Evolutionary conservation across 2,329 filamentous ascomycete species (phyloP), one percentile per base, ranked within the genome.

Genomic region (Metarhizium album): DNA sequence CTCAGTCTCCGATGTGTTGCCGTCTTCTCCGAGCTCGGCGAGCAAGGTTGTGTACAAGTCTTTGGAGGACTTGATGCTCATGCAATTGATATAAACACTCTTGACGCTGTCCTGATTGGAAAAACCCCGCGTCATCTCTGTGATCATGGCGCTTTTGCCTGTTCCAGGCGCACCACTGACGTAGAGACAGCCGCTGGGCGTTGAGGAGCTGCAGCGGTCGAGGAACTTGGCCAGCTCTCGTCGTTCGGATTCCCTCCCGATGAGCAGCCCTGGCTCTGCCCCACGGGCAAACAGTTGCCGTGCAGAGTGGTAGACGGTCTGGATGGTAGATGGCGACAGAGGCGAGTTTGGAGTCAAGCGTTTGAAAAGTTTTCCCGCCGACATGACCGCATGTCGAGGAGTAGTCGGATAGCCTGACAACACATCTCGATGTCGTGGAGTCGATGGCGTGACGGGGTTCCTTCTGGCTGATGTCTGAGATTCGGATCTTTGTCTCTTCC

Each of bases 91-190:
- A 62, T 90, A 91, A 2, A 83, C 83, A 49, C 84, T 82, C 60
- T 80, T 82, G 49, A 93, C 72, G 3, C 72, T 66, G 16, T 75
- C 70, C 33, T 72, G 70, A 3, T 70, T 63, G 11, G 71, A 70
- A 46, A 84, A 69, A 42, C 81, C 74, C 46, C 80, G 72, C 46
- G 86, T 86, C 47, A 95, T 80, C 63, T 94, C 84, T 55, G 83
- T 83, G 54, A 97, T 82, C 74, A 97, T 85, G 29, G 93, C 93
- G 66, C 90, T 97, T 72, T 98, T 98, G 50, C 93, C 93, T 0
- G 93, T 98, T 11, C 93, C 93, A 2, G 93, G 93, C 3, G 93
- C 93, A 0, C 93, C 93, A 59, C 90, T 96, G 58, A 98, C 85
- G 64, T 98, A 98, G 48, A 95, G 78, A 63, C 91, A 97, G 49